Base-by-base conservation (phyloP, 164 flowering plant species). In the Brasenia schreberi region DNA sequence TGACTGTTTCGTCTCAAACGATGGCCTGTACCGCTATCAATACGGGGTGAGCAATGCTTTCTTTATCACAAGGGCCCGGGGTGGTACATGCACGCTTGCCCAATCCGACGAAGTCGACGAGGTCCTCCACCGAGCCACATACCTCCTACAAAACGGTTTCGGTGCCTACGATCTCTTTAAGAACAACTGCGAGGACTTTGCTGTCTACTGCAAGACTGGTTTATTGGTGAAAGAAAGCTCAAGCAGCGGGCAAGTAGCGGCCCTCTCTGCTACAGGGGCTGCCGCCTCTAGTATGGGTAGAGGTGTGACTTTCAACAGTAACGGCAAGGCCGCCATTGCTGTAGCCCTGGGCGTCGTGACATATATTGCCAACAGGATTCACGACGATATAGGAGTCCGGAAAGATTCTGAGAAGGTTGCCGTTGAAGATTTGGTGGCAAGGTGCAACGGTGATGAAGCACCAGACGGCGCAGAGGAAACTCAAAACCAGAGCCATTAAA, bases 151-250 rank as follows among this genome's bases (percentile, higher is more conserved):
- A 66, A 87, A 89, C 65, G 93, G 93, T 23, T 89, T 89, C 75
- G 96, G 96, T 7, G 76, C 17, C 9, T 87, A 87, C 75, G 62
- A 86, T 67, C 65, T 87, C n/a, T 89, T 87, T 77, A 83, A 77
- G 78, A 89, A 89, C 77, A 89, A 87, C 77, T 89, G 93, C 62
- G 96, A 89, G 70, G 96, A 89, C 69, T 87, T 89, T 70, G 88
- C 96, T 1, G 83, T 87, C 66, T 89, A 89, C 67, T 89, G 93
- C 72, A 89, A 87, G 77, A 87, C 96, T 14, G 93, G 90, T 27
- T 67, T 84, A 59, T 78, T 87, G 27, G 81, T 86, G 43, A 49
- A 70, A 43, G 80, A 89, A 33, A 80, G 70, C 69, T 70, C 80
- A 52, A 85, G 85, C 64, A 82, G 87, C 10, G 96, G 96, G 0